Percentiles rank a stretch among this genome's conserved stretches.
phyloP scores from a whole-genome alignment of 305 asterid genomes.

The Rubia tinctorum region DNA sequence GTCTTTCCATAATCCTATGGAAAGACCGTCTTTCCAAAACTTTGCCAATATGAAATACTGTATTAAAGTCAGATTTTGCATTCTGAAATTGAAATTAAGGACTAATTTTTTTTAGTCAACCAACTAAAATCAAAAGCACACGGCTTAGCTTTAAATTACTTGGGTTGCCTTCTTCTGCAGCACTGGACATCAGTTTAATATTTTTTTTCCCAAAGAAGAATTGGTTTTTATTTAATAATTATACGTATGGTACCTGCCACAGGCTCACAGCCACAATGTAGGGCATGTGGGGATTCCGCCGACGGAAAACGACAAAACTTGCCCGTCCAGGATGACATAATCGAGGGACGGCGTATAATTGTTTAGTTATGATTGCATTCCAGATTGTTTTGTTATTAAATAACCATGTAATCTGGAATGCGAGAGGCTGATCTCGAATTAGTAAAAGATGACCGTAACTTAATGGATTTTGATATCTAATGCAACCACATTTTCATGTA shows the following conservation, averaged over 20 bases:
- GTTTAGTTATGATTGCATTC: too few relatives aligned
- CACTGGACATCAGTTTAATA: background rate
- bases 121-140: too few relatives aligned
- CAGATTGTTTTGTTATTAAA: too few relatives aligned
- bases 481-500: background rate
- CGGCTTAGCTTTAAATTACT: too few relatives aligned
- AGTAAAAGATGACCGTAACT: background rate
- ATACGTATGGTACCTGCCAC: too few relatives aligned
- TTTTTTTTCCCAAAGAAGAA: background rate
- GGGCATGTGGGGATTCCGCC: background rate
- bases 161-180: background rate
- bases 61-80: too few relatives aligned
- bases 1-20: too few relatives aligned
- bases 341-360: background rate
- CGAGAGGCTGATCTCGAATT: background rate
- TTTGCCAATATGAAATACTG: too few relatives aligned
- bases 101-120: too few relatives aligned
- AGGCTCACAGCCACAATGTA: too few relatives aligned
- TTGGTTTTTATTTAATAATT: background rate
- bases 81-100: too few relatives aligned
- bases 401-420: background rate
- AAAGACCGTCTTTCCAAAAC: too few relatives aligned
- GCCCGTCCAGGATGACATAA: background rate
- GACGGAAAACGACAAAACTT: constrained; percentile 5
- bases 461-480: background rate